Base-by-base conservation (phyloP, 306 rosid species). In the Spatholobus suberectus region DNA sequence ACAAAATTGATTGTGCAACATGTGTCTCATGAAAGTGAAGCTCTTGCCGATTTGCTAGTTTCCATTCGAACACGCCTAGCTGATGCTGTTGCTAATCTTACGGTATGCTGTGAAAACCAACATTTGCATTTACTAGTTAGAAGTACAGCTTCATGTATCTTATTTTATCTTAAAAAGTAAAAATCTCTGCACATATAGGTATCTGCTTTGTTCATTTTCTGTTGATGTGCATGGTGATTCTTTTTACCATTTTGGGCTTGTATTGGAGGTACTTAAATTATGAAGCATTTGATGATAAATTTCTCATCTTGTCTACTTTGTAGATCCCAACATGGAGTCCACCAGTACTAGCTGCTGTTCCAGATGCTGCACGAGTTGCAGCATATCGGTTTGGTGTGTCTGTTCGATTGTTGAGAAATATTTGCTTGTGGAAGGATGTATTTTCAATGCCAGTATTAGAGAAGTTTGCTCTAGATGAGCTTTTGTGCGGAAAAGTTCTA, bases 301-400 rank as follows among this genome's bases (percentile, higher is more conserved):
- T 61, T 70, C 55, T 77, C 40, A 57, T 82, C 38, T 44, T 84
- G 41, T 73, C 41, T 72, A 14, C 20, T 77, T 58, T 66, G 29
- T 83, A 96, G 99, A 94, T 96, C 72, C 99, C 99, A 17, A 89
- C 97, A 20, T 96, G 99, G 99, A 92, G 93, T 66, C 93, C 92
- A 0, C 86, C 55, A 61, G 89, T 93, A 70, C 82, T 92, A 76
- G 87, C 89, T 71, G 94, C 94, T 63, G 98, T 96, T 86, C 98
- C 99, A 51, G 90, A 89, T 82, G 98, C 97, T 41, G 97, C 97
- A 75, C 89, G 94, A 72, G 78, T 96, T 43, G 97, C 99, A 71
- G 96, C 99, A 65, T 93, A 93, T 90, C 92, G 90, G 62, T 93
- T 92, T 83, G 98, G 99, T 10, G 86, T 88, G 87, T 91, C 98